These are phyloP conservation scores for Colletotrichum sp. DNA, from an alignment of 2,329 filamentous ascomycete species.

Conservation along the genomic window DNA sequence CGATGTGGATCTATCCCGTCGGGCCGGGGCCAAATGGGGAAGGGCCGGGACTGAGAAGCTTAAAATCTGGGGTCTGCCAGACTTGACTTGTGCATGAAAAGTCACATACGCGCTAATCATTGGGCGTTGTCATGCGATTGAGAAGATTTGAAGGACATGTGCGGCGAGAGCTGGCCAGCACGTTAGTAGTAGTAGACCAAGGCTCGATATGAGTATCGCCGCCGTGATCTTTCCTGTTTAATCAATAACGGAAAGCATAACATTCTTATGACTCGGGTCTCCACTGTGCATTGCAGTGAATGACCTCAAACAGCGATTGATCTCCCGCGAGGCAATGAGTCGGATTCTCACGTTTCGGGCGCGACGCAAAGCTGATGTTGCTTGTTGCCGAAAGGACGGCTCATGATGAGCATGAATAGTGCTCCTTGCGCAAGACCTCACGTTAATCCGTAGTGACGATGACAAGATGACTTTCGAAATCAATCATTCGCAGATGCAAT, in stretches of 20 bases:
- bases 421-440: fast-evolving
- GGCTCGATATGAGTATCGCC: neutral
- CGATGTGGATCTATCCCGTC: neutral
- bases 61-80: neutral
- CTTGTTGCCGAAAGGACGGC: neutral
- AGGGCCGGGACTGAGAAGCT: neutral
- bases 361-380: neutral
- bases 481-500: fast-evolving
- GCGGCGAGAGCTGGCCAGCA: neutral
- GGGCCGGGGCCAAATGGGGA: neutral
- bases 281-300: fast-evolving
- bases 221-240: neutral
- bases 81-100: neutral
- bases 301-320: fast-evolving
- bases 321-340: neutral
- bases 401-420: neutral
- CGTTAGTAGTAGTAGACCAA: fast-evolving
- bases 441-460: neutral
- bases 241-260: neutral
- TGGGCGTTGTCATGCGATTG: neutral
- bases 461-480: fast-evolving
- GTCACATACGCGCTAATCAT: fast-evolving
- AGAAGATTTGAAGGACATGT: fast-evolving
- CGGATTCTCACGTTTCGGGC: neutral
- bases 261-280: neutral